Evolutionary conservation across 2,329 filamentous ascomycete genomes (phyloP), one percentile per base, ranked within the genome.

Genomic region (Meredithiella fracta): DNA sequence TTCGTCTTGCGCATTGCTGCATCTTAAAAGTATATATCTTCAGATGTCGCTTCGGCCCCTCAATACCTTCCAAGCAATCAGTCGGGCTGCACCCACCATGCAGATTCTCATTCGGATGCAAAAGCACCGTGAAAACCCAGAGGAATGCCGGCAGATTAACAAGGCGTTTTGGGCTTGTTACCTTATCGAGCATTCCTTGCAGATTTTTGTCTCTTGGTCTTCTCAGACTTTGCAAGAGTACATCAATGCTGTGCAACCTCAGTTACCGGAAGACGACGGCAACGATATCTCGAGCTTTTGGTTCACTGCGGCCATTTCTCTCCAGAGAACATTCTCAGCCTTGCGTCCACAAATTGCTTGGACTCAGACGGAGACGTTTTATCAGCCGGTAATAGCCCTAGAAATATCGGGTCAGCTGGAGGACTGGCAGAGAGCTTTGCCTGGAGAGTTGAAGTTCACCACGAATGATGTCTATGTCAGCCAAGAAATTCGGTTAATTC

Each of bases 111-210:
- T 25, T 57, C 23, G 37, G 53, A 47, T 52, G 61, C 26, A 54
- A 58, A 42, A 40, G 25, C 22, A 23, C n/a, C 11, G 11, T 22
- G 11, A 49, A 8, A 20, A n/a, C n/a, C 11, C 22, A 9, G 23
- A 25, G 11, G 44, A 49, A 54, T 59, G 31, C 50, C 53, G 25
- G 38, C 51, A 34, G 37, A 58, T 60, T n/a, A 57, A 59, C 42
- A 58, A 60, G 2, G 60, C 60, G 2, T 62, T 61, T 53, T 62
- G 61, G 61, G 57, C 61, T n/a, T 62, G 61, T 47, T 62, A 62
- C 29, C 51, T 62, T 11, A 56, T 62, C n/a, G 61, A 62, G 53
- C 60, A 61, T 53, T 58, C 61, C 29, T 59, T 62, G 17, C 61
- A 62, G 51, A 55, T 54, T 14, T 59, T 61, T 40, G 58, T 62